Conservation (phyloP, 345 rosid species). For the Acer saccharum region DNA sequence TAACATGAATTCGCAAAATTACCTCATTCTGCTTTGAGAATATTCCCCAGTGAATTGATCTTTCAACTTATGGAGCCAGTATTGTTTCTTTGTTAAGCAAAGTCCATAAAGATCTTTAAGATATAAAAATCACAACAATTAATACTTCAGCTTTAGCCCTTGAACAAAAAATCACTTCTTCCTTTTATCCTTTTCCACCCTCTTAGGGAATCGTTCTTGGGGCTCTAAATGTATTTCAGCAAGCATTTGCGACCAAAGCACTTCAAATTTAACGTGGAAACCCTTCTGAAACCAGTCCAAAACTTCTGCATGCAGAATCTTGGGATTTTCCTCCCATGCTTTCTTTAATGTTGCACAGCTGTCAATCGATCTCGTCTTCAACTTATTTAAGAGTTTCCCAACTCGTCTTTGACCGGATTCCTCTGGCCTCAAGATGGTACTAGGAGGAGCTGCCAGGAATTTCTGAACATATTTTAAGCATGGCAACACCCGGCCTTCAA, state of each 20-base stretch:
- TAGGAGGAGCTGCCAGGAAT: constrained; percentile 62
- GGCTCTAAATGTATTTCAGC: constrained; percentile 45
- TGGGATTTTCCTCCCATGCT: constrained; percentile 54
- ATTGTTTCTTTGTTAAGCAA: neutral
- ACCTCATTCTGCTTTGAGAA: constrained; percentile 1
- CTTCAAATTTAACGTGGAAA: constrained; percentile 45
- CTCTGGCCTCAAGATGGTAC: constrained; percentile 56
- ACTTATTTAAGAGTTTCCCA: constrained; percentile 55
- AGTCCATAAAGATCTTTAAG: neutral
- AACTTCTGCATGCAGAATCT: constrained; percentile 52
- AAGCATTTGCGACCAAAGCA: constrained; percentile 64
- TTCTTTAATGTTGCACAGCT: constrained; percentile 51
- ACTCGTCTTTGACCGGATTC: constrained; percentile 64
- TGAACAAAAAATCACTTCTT: constrained; percentile 13
- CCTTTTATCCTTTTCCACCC: constrained; percentile 27
- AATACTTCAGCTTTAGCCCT: neutral
- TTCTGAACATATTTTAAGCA: constrained; percentile 47
- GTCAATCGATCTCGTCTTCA: constrained; percentile 47
- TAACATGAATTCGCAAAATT: neutral
- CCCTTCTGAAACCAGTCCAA: constrained; percentile 72
- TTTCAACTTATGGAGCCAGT: neutral
- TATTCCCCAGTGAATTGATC: neutral
- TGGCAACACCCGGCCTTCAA: constrained; percentile 77
- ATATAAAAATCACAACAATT: neutral
- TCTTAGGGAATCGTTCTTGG: constrained; percentile 34